Conservation (phyloP, 306 rosid species). For the Casuarina glauca region DNA sequence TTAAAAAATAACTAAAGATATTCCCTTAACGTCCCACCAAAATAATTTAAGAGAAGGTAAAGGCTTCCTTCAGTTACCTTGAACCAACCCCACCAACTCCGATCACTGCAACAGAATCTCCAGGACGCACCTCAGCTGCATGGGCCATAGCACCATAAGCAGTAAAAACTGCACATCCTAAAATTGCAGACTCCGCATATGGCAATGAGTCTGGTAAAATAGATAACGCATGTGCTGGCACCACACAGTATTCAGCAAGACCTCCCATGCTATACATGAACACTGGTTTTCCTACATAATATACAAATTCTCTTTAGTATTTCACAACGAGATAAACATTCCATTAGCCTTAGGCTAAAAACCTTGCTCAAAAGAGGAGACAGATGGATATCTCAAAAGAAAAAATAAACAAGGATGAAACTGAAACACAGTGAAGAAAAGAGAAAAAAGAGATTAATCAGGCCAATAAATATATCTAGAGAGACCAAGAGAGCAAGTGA, state of each 20-base stretch:
- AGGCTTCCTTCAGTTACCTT: constrained; percentile 48
- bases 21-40: not conserved
- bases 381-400: constrained; percentile 1
- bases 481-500: not conserved
- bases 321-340: constrained; percentile 10
- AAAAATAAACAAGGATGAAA: constrained; percentile 14
- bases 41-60: not conserved
- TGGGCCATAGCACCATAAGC: constrained; percentile 99
- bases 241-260: constrained; percentile 96
- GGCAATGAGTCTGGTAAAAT: constrained; percentile 76
- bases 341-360: not conserved
- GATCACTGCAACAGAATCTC: constrained; percentile 91
- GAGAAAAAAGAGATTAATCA: not conserved
- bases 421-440: not conserved
- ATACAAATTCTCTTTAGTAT: constrained; percentile 25
- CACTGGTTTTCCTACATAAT: constrained; percentile 71
- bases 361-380: not conserved
- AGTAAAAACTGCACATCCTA: constrained; percentile 98
- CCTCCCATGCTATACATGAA: constrained; percentile 98
- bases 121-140: constrained; percentile 90
- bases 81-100: constrained; percentile 98
- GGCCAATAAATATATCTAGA: not conserved
- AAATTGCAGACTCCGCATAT: constrained; percentile 78
- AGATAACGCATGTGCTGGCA: constrained; percentile 80
- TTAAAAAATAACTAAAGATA: not conserved